Conservation (phyloP, 331 rosid species). For the Spiraea crenata region DNA sequence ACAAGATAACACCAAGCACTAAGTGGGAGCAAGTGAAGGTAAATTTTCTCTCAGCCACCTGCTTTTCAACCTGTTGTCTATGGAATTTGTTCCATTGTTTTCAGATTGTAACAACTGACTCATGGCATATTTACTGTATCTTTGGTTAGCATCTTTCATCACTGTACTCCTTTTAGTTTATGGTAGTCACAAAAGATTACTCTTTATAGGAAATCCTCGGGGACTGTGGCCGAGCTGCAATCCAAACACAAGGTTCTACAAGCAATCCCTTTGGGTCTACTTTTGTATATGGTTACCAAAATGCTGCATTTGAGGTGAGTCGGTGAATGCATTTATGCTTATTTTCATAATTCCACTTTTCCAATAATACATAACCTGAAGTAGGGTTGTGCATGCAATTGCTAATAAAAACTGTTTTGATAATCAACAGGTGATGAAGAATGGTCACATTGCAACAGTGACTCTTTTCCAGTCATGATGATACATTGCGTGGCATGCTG, state of each 20-base stretch:
- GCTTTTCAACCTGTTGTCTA: background rate
- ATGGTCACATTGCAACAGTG: conserved; percentile 86
- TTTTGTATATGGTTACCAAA: conserved; percentile 89
- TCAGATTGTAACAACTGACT: background rate
- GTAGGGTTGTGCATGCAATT: background rate
- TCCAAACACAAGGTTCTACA: conserved; percentile 95
- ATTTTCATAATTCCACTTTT: background rate
- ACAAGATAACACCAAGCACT: conserved; percentile 68
- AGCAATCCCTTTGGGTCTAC: conserved; percentile 98
- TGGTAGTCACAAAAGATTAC: conserved; percentile 1
- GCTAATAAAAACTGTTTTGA: conserved; percentile 31
- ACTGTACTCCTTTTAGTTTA: background rate
- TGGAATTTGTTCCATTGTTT: background rate
- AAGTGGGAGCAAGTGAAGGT: conserved; percentile 99
- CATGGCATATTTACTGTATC: background rate
- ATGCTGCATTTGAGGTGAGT: conserved; percentile 91
- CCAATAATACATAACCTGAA: background rate
- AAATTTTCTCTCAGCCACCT: background rate
- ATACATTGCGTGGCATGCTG: conserved; percentile 28
- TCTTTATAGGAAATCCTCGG: conserved; percentile 76
- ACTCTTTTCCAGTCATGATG: conserved; percentile 92
- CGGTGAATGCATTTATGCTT: conserved; percentile 3
- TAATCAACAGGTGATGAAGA: conserved; percentile 86
- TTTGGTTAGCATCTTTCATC: background rate
- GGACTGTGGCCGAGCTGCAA: conserved; percentile 98